A percentile compares a stretch with the other conserved stretches of the same genome.
Evolutionary conservation across 2,329 filamentous ascomycete genomes (phyloP).

Genomic region (Neurospora sp.): DNA sequence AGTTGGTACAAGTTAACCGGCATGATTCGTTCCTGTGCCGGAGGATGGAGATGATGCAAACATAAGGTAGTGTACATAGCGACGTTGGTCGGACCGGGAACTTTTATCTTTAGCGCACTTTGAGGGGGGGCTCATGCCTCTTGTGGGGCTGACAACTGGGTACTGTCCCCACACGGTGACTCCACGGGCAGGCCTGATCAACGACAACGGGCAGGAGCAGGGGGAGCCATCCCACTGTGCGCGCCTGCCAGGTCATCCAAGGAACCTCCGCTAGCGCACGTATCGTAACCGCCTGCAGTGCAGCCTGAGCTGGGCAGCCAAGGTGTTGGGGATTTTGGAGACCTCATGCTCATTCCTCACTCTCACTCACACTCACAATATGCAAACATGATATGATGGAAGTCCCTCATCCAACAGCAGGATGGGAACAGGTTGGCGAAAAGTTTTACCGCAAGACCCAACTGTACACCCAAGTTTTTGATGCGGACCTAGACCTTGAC

Average conservation of each 20-base stretch:
- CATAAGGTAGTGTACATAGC: background rate
- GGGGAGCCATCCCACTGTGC: background rate
- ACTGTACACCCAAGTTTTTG: slow-evolving; percentile 88
- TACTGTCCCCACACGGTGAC: background rate
- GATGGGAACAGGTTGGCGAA: slow-evolving; percentile 91
- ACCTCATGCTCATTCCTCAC: background rate
- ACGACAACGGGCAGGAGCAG: background rate
- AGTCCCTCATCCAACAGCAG: slow-evolving; percentile 60
- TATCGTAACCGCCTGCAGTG: slow-evolving; percentile 5
- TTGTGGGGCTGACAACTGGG: background rate
- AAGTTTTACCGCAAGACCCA: slow-evolving; percentile 92
- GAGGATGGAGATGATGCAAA: slow-evolving; percentile 5
- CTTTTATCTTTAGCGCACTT: background rate
- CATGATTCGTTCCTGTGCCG: background rate
- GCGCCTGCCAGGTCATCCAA: slow-evolving; percentile 1
- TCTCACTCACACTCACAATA: slow-evolving; percentile 8
- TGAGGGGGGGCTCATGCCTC: too few species aligned
- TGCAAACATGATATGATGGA: slow-evolving; percentile 39
- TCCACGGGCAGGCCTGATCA: background rate
- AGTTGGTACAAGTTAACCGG: background rate
- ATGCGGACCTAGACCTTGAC: slow-evolving; percentile 86
- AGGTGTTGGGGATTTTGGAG: background rate
- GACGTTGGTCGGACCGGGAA: background rate
- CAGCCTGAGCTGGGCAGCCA: background rate
- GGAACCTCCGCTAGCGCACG: slow-evolving; percentile 3